Conservation (phyloP, 257 asterid species). For the Solanum etuberosum region DNA sequence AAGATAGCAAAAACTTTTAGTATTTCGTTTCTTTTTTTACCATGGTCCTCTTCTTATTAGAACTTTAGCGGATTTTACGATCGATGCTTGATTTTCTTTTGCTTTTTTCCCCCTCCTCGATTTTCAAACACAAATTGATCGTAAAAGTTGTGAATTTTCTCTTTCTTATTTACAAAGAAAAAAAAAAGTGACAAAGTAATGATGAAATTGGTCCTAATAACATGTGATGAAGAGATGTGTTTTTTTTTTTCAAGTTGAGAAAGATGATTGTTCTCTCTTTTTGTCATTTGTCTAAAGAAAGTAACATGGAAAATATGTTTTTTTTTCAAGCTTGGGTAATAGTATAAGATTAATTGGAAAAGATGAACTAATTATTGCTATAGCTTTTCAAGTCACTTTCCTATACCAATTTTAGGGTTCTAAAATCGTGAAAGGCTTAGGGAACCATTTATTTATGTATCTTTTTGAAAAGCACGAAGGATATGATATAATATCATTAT, state of each 20-base stretch:
- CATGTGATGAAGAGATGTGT: neutral
- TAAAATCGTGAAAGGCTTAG: neutral
- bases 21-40: neutral
- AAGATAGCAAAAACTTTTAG: neutral
- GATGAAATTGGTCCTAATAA: neutral
- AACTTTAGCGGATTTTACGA: neutral
- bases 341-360: neutral
- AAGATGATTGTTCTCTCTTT: neutral
- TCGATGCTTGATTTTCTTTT: neutral
- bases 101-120: neutral
- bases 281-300: neutral
- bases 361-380: neutral
- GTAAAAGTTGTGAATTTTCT: neutral
- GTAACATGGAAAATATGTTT: neutral
- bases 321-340: neutral
- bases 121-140: neutral
- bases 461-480: neutral
- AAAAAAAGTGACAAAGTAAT: neutral
- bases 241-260: neutral
- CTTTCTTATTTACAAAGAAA: neutral
- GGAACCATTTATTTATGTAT: neutral
- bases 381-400: neutral
- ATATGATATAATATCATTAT: neutral
- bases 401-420: neutral
- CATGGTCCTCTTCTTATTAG: neutral